phyloP scores from a whole-genome alignment of 1,284 basidiomycete genomes.

The Sanguinoderma infundibulare region DNA sequence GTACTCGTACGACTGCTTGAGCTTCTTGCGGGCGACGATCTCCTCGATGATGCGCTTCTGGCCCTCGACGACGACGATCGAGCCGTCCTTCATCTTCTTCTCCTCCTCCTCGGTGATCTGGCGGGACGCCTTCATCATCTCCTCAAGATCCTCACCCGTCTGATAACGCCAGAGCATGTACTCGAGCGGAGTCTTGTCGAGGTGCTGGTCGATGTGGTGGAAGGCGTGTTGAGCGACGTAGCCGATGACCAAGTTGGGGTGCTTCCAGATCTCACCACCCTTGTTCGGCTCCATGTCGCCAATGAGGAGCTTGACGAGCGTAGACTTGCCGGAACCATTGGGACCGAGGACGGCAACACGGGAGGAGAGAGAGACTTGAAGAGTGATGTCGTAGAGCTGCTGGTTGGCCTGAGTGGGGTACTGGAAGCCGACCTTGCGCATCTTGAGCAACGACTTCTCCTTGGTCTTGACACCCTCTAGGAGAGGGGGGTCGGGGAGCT shows the following conservation, averaged over 20 bases:
- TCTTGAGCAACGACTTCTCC: conserved; percentile 97
- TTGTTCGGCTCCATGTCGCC: conserved; percentile 97
- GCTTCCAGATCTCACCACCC: conserved; percentile 98
- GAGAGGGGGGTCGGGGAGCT: conserved; percentile 93
- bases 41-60: conserved; percentile 96
- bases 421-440: conserved; percentile 98
- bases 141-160: conserved; percentile 97
- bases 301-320: conserved; percentile 98
- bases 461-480: conserved; percentile 99
- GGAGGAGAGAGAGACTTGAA: conserved; percentile 96
- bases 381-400: conserved; percentile 93
- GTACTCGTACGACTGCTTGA: conserved; percentile 99
- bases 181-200: conserved; percentile 97
- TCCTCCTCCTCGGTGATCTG: conserved; percentile 88
- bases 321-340: conserved; percentile 98
- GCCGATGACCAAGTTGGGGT: conserved; percentile 98
- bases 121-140: conserved; percentile 91
- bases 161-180: conserved; percentile 99
- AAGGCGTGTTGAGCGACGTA: conserved; percentile 99
- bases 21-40: conserved; percentile 91
- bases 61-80: conserved; percentile 86
- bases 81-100: conserved; percentile 97
- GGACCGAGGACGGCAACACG: conserved; percentile 97
- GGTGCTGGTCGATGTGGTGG: conserved; percentile 98
- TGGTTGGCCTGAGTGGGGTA: conserved; percentile 87